Percentiles rank a stretch among this genome's conserved stretches.
Evolutionary conservation across 1,139 yeast species (phyloP).

Genomic region (Magnusiomyces suaveolens): DNA sequence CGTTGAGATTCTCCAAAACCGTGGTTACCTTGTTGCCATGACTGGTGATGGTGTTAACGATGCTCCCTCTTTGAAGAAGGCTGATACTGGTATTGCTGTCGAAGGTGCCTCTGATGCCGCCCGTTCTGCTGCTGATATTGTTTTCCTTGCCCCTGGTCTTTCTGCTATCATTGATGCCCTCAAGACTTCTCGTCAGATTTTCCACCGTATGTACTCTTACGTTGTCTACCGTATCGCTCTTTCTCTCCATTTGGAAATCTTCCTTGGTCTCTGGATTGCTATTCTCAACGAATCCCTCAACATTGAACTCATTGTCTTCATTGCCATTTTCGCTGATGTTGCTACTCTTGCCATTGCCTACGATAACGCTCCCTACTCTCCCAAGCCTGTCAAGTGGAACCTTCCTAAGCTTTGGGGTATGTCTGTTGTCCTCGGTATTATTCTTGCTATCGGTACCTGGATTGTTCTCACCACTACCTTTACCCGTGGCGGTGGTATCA

Average conservation of each 20-base stretch:
- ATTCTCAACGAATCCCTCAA: constrained; percentile 56
- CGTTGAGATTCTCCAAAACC: constrained; percentile 64
- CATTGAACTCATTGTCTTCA: constrained; percentile 61
- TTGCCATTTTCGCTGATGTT: constrained; percentile 70
- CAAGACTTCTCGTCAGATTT: constrained; percentile 69
- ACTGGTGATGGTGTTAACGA: constrained; percentile 79
- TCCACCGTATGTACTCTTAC: constrained; percentile 75
- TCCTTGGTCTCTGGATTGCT: constrained; percentile 60
- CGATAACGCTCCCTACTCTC: constrained; percentile 92
- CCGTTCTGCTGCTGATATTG: constrained; percentile 71
- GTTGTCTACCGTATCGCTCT: constrained; percentile 73
- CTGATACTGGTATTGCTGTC: constrained; percentile 74
- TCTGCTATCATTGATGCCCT: constrained; percentile 69
- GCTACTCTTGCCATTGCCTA: constrained; percentile 72
- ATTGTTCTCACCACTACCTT: constrained; percentile 63
- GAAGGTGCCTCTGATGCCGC: constrained; percentile 80
- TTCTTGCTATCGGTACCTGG: constrained; percentile 66
- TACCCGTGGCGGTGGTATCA: constrained; percentile 50
- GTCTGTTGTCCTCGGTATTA: constrained; percentile 56
- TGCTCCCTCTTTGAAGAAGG: constrained; percentile 71
- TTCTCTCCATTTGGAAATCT: constrained; percentile 62
- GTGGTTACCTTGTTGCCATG: constrained; percentile 74
- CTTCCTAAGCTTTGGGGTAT: constrained; percentile 76
- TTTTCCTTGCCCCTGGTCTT: constrained; percentile 70
- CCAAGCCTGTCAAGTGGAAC: constrained; percentile 97